Conservation (phyloP, 2,329 filamentous ascomycete genomes). For the Exophiala calicioides region DNA sequence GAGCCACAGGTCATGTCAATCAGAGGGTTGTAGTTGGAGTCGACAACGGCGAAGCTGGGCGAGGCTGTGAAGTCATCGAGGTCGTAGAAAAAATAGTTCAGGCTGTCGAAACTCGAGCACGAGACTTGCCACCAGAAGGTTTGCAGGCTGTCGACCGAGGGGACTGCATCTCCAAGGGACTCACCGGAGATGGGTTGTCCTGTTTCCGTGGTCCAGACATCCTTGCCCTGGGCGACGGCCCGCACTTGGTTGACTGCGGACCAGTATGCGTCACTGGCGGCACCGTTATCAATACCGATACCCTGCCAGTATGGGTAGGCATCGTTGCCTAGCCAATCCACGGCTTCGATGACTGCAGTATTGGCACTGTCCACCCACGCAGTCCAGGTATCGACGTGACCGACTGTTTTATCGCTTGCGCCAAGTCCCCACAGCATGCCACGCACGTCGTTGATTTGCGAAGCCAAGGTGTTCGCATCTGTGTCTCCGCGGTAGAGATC, state of each 20-base stretch:
- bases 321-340: constrained; percentile 66
- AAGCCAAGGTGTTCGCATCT: constrained; percentile 42
- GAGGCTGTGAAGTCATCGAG: constrained; percentile 66
- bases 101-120: constrained; percentile 66
- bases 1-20: constrained; percentile 40
- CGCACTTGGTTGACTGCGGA: constrained; percentile 38
- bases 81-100: constrained; percentile 75
- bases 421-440: constrained; percentile 52
- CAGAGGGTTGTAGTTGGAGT: constrained; percentile 41
- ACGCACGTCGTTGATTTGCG: constrained; percentile 54
- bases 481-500: constrained; percentile 63
- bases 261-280: constrained; percentile 56
- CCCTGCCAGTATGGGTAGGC: constrained; percentile 68
- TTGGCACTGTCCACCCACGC: constrained; percentile 62
- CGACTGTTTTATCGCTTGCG: constrained; percentile 54
- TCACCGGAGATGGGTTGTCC: constrained; percentile 78
- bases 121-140: constrained; percentile 79
- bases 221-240: constrained; percentile 60
- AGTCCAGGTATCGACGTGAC: constrained; percentile 71
- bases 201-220: constrained; percentile 84
- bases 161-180: constrained; percentile 61
- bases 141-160: constrained; percentile 68
- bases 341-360: constrained; percentile 60
- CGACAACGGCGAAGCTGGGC: constrained; percentile 72
- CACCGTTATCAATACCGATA: constrained; percentile 55